phyloP scores from a whole-genome alignment of 1,139 yeast species.

The Candida pseudocylindracea region DNA sequence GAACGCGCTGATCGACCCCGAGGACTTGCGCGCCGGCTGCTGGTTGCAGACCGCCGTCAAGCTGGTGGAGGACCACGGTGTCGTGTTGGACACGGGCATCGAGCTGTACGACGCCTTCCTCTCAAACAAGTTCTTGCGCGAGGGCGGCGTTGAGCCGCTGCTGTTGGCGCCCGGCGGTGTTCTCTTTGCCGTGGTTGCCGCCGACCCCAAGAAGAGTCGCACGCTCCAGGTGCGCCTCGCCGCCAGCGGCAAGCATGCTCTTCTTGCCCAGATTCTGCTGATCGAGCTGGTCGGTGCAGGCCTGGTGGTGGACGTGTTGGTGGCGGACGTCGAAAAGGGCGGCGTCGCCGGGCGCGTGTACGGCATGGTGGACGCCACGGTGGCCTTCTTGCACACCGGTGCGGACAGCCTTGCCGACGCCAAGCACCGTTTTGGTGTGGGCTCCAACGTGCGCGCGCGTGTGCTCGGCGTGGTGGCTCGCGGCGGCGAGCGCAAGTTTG shows the following conservation, averaged over 20 bases:
- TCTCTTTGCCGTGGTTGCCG: slow-evolving; percentile 20
- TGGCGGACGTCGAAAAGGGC: slow-evolving; percentile 31
- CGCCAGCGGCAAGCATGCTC: slow-evolving; percentile 21
- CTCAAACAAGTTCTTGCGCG: slow-evolving; percentile 36
- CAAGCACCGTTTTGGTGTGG: slow-evolving; percentile 40
- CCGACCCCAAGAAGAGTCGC: slow-evolving; percentile 11
- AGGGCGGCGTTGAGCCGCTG: slow-evolving; percentile 6
- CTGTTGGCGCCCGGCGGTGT: slow-evolving; percentile 13
- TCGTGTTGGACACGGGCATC: slow-evolving; percentile 23
- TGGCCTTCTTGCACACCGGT: slow-evolving; percentile 45
- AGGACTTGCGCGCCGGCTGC: slow-evolving; percentile 41
- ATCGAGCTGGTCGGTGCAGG: slow-evolving; percentile 77
- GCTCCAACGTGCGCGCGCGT: slow-evolving; percentile 46
- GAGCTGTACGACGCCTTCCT: slow-evolving; percentile 24
- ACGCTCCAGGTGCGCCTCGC: slow-evolving; percentile 42
- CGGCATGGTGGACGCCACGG: slow-evolving; percentile 56
- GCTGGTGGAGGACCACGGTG: slow-evolving; percentile 84
- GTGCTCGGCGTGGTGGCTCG: slow-evolving; percentile 36
- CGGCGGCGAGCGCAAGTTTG: slow-evolving; percentile 34
- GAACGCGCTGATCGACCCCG: slow-evolving; percentile 36
- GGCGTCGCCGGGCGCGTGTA: slow-evolving; percentile 50
- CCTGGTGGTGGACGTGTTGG: slow-evolving; percentile 48
- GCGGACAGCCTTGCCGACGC: slow-evolving; percentile 23
- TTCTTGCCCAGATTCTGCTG: slow-evolving; percentile 35
- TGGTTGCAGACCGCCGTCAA: slow-evolving; percentile 55